phyloP scores from a whole-genome alignment of 2,329 filamentous ascomycete species.

The Gnomoniopsis smithogilvyi region DNA sequence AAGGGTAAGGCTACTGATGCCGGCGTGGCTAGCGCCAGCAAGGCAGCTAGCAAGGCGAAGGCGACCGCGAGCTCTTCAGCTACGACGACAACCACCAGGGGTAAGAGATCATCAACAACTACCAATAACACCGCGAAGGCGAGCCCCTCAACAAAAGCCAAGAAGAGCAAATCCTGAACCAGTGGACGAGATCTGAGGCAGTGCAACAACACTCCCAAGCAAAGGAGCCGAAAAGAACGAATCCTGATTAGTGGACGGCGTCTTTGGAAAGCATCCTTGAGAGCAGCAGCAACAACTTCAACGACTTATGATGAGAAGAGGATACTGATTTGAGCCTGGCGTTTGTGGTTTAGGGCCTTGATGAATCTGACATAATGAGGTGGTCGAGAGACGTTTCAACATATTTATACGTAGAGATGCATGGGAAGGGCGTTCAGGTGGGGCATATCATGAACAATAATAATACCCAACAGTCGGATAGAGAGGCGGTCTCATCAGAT shows the following conservation, averaged over 20 bases:
- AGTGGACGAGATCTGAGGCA: neutral
- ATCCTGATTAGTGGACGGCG: neutral
- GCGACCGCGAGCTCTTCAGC: neutral
- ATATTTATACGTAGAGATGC: neutral
- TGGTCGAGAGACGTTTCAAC: neutral
- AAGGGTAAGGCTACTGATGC: slow-evolving; percentile 23
- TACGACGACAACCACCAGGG: neutral
- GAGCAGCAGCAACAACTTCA: neutral
- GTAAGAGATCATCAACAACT: slow-evolving; percentile 12
- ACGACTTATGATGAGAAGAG: slow-evolving; percentile 1
- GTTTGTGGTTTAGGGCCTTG: slow-evolving; percentile 1
- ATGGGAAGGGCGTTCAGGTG: slow-evolving; percentile 12
- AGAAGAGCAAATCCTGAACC: neutral
- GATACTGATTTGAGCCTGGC: slow-evolving; percentile 15
- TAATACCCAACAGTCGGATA: slow-evolving; percentile 11
- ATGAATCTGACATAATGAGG: neutral
- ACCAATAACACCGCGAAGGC: slow-evolving; percentile 3
- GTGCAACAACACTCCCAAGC: neutral
- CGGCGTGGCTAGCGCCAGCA: neutral
- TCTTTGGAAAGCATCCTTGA: neutral
- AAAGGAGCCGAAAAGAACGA: neutral
- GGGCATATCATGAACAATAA: neutral
- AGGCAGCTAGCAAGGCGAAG: slow-evolving; percentile 1
- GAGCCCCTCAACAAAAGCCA: slow-evolving; percentile 6
- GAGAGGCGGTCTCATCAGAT: neutral